Base-by-base conservation (phyloP, 495 filamentous ascomycete genomes). In the Hypomontagnella submonticulosa region DNA sequence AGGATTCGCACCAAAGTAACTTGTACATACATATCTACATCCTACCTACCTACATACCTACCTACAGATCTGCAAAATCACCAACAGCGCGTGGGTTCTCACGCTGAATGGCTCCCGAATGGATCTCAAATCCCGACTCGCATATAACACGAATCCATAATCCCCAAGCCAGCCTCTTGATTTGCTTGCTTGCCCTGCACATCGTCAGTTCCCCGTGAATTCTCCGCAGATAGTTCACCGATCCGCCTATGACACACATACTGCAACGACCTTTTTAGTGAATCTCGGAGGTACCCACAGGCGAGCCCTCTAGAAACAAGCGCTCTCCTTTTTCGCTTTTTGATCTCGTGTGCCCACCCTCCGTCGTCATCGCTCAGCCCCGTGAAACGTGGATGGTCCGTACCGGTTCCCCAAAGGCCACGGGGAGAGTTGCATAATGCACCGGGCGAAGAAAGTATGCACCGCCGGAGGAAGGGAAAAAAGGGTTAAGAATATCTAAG, bases 1-100 rank as follows among this genome's bases (percentile, higher is more conserved):
- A 67, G 63, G 63, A 67, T 67, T 67, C 50, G 52, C 44, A 67
- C 61, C 52, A 57, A n/a, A 27, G 23, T 27, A n/a, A 27, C 23
- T 27, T 61, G 51, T 66, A 53, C 57, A 53, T 53, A 53, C 18
- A 49, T 56, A 56, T 50, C 48, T 57, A 57, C 49, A 37, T n/a
- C n/a, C n/a, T 49, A 56, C 11, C 2, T 38, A 48, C 57, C 36
- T 53, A 53, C 0, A 13, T 59, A 49, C 33, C 15, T 38, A 62
- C 7, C n/a, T 54, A 55, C 33, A 40, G 38, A 67, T 61, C 44
- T 51, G 43, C 63, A 67, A 46, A 47, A 20, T 41, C 46, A 37
- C 48, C 41, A 53, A 42, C 57, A 38, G 57, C 57, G 52, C 37
- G 41, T 57, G 41, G 19, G 37, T 34, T n/a, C 47, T 13, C 54